phyloP scores from a whole-genome alignment of 129 eudicot species.

The Rutidosis leptorrhynchoides region DNA sequence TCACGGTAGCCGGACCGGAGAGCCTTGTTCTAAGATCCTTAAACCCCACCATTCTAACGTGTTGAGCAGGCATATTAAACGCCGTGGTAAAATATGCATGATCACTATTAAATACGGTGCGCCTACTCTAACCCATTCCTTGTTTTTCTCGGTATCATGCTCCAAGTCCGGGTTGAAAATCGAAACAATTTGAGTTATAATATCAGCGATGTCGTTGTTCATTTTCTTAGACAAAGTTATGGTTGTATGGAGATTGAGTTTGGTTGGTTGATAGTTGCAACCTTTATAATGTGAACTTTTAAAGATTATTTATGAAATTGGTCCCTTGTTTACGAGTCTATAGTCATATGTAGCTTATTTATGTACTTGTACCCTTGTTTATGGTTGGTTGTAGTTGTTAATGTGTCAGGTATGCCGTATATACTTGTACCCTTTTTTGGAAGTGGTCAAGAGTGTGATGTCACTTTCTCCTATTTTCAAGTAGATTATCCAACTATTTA shows the following conservation, averaged over 20 bases:
- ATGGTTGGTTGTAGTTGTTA: background rate
- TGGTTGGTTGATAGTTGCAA: background rate
- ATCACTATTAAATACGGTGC: background rate
- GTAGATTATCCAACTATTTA: no score
- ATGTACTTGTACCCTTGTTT: no score
- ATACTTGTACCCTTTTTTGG: background rate
- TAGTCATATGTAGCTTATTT: background rate
- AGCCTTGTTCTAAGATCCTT: no score
- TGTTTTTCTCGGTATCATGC: background rate
- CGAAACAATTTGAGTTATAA: background rate
- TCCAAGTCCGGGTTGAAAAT: background rate
- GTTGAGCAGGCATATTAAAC: no score
- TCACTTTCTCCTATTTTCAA: background rate
- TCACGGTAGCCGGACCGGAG: no score
- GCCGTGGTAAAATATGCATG: no score
- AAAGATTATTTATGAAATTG: background rate
- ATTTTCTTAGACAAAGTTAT: background rate
- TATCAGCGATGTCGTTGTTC: background rate
- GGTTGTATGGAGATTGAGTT: background rate
- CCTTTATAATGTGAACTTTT: slow-evolving; percentile 6
- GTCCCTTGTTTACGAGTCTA: background rate
- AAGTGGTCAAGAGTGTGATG: background rate
- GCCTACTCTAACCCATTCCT: background rate
- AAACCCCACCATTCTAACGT: no score
- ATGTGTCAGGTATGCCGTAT: background rate